Conservation (phyloP, 305 asterid genomes). For the Fraxinus albicans region DNA sequence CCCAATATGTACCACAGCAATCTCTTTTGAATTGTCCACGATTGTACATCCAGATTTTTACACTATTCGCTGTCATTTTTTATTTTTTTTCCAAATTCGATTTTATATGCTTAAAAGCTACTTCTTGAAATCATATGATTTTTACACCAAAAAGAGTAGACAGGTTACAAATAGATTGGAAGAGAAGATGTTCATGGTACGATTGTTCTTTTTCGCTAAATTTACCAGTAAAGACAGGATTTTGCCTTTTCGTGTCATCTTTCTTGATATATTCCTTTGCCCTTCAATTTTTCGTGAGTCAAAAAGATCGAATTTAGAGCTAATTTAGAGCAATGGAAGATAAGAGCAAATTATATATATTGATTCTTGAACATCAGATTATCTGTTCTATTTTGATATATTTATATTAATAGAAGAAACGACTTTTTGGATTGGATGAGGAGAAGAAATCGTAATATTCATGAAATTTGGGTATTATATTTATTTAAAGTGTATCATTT, state of each 20-base stretch:
- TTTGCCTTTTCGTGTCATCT: background rate
- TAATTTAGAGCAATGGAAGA: background rate
- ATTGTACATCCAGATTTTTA: slow-evolving; percentile 6
- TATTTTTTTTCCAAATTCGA: background rate
- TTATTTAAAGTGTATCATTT: background rate
- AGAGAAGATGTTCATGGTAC: background rate
- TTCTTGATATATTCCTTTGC: background rate
- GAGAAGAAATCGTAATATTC: background rate
- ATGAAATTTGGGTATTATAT: background rate
- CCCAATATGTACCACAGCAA: slow-evolving; percentile 14
- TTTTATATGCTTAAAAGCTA: background rate
- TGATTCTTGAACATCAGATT: background rate
- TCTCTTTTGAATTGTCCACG: slow-evolving; percentile 33
- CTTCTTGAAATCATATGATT: background rate
- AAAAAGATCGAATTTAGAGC: background rate
- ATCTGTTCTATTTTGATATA: background rate
- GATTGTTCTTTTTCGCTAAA: background rate
- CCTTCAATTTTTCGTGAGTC: background rate
- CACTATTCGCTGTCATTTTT: background rate
- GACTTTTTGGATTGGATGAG: background rate
- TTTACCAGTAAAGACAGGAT: background rate
- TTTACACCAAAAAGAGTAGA: background rate
- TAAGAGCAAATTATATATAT: background rate
- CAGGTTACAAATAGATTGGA: background rate
- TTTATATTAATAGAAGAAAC: background rate